Evolutionary conservation across 1,284 basidiomycete species (phyloP).

Genomic region (Sutorius eximius): DNA sequence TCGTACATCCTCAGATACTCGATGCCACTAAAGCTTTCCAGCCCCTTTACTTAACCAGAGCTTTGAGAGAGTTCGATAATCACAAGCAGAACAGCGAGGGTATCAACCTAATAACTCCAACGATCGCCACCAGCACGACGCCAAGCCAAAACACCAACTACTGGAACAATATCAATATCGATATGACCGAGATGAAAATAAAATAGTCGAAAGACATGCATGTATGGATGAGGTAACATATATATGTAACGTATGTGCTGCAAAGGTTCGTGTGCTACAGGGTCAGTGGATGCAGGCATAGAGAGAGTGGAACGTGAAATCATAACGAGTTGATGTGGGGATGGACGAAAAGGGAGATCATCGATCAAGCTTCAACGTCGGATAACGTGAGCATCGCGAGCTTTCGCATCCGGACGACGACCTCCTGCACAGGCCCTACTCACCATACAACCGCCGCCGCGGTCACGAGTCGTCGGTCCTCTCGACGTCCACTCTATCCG

Average conservation of each 20-base stretch:
- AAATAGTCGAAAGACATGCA: background rate
- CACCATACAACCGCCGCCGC: conserved; percentile 3
- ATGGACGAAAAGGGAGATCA: background rate
- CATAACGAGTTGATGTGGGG: background rate
- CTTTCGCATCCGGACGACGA: background rate
- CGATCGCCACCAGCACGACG: too few relatives aligned
- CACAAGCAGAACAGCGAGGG: too few relatives aligned
- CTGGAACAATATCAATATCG: background rate
- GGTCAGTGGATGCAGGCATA: background rate
- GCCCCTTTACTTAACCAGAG: too few relatives aligned
- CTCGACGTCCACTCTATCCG: conserved; percentile 13
- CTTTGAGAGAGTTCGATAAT: too few relatives aligned
- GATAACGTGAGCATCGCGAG: background rate
- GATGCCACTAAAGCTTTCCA: too few relatives aligned
- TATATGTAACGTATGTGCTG: background rate
- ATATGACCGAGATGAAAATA: background rate
- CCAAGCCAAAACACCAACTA: background rate
- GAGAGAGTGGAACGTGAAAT: background rate
- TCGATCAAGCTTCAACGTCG: background rate
- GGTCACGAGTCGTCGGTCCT: conserved; percentile 4
- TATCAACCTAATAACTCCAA: too few relatives aligned
- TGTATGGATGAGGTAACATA: background rate
- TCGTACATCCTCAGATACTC: too few relatives aligned
- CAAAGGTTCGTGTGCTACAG: background rate
- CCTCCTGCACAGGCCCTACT: background rate